phyloP scores from a whole-genome alignment of 805 yeast species.

The Candida andamanensis region DNA sequence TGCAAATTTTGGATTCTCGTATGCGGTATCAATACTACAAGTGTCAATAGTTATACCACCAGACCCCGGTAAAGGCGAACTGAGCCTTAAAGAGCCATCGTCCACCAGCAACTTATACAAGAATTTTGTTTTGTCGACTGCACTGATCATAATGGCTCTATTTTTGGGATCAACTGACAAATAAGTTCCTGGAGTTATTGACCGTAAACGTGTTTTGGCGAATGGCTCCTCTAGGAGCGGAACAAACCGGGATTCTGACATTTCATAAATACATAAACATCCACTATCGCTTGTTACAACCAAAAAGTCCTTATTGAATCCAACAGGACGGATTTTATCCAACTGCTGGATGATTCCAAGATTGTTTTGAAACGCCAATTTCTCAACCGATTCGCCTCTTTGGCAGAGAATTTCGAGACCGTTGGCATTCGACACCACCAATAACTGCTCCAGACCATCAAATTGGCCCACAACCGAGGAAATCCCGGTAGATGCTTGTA shows the following conservation, averaged over 20 bases:
- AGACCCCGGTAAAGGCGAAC: constrained; percentile 65
- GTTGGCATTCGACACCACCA: constrained; percentile 54
- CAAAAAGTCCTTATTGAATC: constrained; percentile 51
- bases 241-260: constrained; percentile 38
- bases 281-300: constrained; percentile 80
- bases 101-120: constrained; percentile 58
- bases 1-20: constrained; percentile 82
- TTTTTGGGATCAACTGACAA: constrained; percentile 66
- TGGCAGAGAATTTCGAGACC: constrained; percentile 49
- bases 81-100: constrained; percentile 42
- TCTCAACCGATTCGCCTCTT: constrained; percentile 52
- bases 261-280: constrained; percentile 50
- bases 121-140: constrained; percentile 71
- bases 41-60: constrained; percentile 50
- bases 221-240: constrained; percentile 59
- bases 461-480: constrained; percentile 67
- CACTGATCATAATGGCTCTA: constrained; percentile 64
- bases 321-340: constrained; percentile 47
- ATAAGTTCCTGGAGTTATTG: constrained; percentile 72
- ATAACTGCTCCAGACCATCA: constrained; percentile 49
- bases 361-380: constrained; percentile 38
- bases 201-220: constrained; percentile 67
- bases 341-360: constrained; percentile 58
- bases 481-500: constrained; percentile 49
- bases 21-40: constrained; percentile 66